These are phyloP conservation scores for Calonectria hawksworthii DNA, from an alignment of 2,329 filamentous ascomycete genomes.

Conservation along the genomic window DNA sequence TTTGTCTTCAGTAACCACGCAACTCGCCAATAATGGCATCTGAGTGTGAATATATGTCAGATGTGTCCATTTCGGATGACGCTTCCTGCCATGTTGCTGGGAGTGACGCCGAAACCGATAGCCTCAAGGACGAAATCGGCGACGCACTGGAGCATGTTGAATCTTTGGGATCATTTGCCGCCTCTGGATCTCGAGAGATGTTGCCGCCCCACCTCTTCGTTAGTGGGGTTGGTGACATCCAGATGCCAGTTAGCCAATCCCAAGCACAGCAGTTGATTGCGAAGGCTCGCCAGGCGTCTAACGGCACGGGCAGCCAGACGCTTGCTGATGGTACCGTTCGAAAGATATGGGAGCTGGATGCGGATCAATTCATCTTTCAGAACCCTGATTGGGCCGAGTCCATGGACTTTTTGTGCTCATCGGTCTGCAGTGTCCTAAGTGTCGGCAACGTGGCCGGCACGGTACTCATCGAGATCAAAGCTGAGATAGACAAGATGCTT, in stretches of 20 bases:
- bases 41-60: no score
- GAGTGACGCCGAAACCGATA: background rate
- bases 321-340: constrained; percentile 56
- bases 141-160: background rate
- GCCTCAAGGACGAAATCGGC: background rate
- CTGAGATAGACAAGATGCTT: constrained; percentile 61
- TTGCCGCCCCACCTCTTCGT: background rate
- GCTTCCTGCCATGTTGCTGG: no score
- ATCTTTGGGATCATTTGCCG: background rate
- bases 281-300: constrained; percentile 48
- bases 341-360: constrained; percentile 60
- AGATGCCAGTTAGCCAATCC: background rate
- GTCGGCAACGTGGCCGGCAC: no score
- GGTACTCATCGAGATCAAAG: no score
- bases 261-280: background rate
- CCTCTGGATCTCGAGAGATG: background rate
- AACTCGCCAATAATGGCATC: no score
- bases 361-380: constrained; percentile 54
- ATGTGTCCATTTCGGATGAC: no score
- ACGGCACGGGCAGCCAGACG: constrained; percentile 55
- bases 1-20: no score
- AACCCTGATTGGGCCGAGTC: constrained; percentile 49
- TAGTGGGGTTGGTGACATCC: background rate
- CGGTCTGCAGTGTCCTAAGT: background rate
- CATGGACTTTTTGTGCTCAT: constrained; percentile 25